Conservation (phyloP, 768 basidiomycete genomes). For the Tephrocybe sp. region DNA sequence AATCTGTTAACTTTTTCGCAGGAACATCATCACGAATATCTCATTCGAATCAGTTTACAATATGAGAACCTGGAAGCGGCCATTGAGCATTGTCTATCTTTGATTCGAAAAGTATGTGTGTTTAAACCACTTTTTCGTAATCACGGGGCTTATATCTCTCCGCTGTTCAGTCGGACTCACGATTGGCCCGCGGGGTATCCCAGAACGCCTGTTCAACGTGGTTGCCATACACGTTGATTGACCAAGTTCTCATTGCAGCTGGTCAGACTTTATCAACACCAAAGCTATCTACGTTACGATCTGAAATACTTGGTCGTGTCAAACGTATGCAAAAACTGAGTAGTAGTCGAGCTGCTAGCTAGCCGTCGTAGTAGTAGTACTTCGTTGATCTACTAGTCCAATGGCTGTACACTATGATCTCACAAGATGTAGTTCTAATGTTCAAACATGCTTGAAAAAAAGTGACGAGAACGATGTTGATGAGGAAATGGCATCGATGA, state of each 20-base stretch:
- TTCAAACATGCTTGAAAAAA: too few species aligned
- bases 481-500: conserved; percentile 3
- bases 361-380: conserved; percentile 3
- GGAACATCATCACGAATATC: conserved; percentile 78
- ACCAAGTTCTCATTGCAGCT: conserved; percentile 73
- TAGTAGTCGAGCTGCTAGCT: conserved; percentile 43
- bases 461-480: too few species aligned
- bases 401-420: too few species aligned
- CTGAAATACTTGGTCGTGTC: conserved; percentile 59
- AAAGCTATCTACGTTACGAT: conserved; percentile 50
- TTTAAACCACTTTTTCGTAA: conserved; percentile 4
- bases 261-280: conserved; percentile 48
- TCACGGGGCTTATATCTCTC: conserved; percentile 11
- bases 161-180: conserved; percentile 47
- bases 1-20: conserved; percentile 23
- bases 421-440: too few species aligned
- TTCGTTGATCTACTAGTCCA: too few species aligned
- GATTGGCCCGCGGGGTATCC: conserved; percentile 48
- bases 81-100: conserved; percentile 64
- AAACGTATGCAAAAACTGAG: conserved; percentile 70
- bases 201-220: conserved; percentile 64
- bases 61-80: conserved; percentile 81
- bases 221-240: conserved; percentile 82
- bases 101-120: conserved; percentile 65
- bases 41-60: conserved; percentile 74